Conservation (phyloP, 768 basidiomycete species). For the Leccinellum luteum region DNA sequence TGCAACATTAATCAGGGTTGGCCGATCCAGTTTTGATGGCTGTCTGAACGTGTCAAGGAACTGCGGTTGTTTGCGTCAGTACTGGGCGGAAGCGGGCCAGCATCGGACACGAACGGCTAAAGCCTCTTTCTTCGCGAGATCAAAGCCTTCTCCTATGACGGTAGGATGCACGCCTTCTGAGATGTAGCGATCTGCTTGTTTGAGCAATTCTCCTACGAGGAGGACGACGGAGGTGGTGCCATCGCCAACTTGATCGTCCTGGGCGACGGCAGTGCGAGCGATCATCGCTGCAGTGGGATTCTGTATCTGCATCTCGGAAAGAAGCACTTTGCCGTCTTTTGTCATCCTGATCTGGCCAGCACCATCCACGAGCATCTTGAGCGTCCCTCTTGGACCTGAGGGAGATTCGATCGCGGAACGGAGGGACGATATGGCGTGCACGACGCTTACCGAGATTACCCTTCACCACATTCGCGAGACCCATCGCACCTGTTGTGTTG, state of each 20-base stretch:
- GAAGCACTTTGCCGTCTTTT: conserved; percentile 96
- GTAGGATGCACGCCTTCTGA: conserved; percentile 98
- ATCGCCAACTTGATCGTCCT: conserved; percentile 99
- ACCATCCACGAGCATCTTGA: conserved; percentile 99
- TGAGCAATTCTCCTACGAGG: conserved; percentile 91
- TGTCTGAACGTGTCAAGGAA: conserved; percentile 93
- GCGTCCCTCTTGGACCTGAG: conserved; percentile 90
- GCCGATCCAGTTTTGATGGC: conserved; percentile 73
- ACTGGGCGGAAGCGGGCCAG: conserved; percentile 9
- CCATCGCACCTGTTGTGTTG: conserved; percentile 92
- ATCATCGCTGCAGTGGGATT: conserved; percentile 99
- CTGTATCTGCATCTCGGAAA: conserved; percentile 99
- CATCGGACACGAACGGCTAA: conserved; percentile 57
- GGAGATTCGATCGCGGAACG: conserved; percentile 24
- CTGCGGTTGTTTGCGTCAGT: conserved; percentile 41
- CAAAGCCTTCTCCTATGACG: conserved; percentile 92
- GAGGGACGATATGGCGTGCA: conserved; percentile 13
- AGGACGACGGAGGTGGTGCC: conserved; percentile 97
- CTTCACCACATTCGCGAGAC: conserved; percentile 95
- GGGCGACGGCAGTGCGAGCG: conserved; percentile 95
- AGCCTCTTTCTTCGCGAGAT: conserved; percentile 96
- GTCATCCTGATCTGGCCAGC: conserved; percentile 99
- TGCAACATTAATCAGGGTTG: conserved; percentile 90
- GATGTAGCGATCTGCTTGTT: conserved; percentile 97
- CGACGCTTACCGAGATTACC: conserved; percentile 81